Percentiles rank a stretch among this genome's conserved stretches.
These are phyloP conservation scores for Akebia trifoliata DNA, from an alignment of 164 flowering plant genomes.

Conservation along the genomic window DNA sequence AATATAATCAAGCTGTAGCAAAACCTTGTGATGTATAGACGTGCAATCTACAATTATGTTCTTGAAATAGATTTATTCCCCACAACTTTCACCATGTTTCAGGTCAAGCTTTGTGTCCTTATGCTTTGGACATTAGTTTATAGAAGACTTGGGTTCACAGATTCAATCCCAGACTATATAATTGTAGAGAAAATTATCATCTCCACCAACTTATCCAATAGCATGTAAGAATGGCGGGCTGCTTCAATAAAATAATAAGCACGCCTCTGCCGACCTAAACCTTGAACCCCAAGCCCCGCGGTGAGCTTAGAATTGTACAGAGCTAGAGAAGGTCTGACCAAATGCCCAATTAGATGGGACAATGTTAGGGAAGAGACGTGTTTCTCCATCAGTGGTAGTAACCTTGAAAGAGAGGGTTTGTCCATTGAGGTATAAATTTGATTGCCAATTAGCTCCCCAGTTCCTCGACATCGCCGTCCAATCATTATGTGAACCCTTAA, in stretches of 20 bases:
- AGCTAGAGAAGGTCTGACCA: slow-evolving; percentile 73
- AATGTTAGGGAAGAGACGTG: slow-evolving; percentile 39
- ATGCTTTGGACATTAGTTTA: neutral
- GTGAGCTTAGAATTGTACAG: slow-evolving; percentile 49
- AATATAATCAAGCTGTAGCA: neutral
- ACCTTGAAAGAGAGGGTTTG: slow-evolving; percentile 76
- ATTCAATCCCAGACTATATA: slow-evolving; percentile 11
- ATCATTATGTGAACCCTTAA: slow-evolving; percentile 57
- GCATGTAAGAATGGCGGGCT: slow-evolving; percentile 23
- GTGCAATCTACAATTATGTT: slow-evolving; percentile 11
- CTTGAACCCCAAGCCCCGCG: slow-evolving; percentile 1
- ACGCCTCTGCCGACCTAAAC: slow-evolving; percentile 51
- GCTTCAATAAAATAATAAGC: slow-evolving; percentile 30
- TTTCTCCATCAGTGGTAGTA: slow-evolving; percentile 68
- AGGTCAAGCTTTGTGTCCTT: slow-evolving; percentile 4
- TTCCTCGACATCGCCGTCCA: slow-evolving; percentile 89
- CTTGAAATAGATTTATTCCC: slow-evolving; percentile 9
- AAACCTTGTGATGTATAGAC: neutral
- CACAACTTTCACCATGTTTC: neutral
- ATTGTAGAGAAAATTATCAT: neutral
- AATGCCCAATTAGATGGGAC: slow-evolving; percentile 70
- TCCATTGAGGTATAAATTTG: slow-evolving; percentile 63
- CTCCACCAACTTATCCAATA: neutral
- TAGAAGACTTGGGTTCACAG: slow-evolving; percentile 14
- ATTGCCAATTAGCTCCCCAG: slow-evolving; percentile 97